Conservation (phyloP, 1,139 yeast species). For the Lizanozyma gosingica region DNA sequence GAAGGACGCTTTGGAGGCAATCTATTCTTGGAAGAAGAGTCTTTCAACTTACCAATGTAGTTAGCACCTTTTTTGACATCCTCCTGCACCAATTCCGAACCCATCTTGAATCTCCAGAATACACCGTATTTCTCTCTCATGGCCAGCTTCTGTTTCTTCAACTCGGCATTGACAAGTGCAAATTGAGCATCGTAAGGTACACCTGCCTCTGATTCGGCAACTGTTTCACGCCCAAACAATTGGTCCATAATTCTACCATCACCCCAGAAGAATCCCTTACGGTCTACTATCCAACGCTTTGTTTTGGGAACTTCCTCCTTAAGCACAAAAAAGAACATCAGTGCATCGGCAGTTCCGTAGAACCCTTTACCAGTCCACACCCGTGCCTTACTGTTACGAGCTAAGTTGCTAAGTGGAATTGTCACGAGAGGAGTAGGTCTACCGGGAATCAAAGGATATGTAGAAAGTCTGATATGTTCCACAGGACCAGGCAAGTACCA, state of each 20-base stretch:
- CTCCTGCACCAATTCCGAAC: conserved; percentile 23
- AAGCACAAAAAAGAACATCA: conserved; percentile 65
- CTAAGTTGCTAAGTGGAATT: conserved; percentile 48
- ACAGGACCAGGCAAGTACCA: conserved; percentile 61
- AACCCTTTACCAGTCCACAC: conserved; percentile 84
- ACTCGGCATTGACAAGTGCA: conserved; percentile 31
- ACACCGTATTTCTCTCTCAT: conserved; percentile 31
- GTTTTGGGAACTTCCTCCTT: conserved; percentile 40
- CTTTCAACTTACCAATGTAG: background rate
- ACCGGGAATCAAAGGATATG: conserved; percentile 72
- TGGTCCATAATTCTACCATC: conserved; percentile 82
- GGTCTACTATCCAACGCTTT: conserved; percentile 62
- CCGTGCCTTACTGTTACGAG: conserved; percentile 52
- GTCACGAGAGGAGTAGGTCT: conserved; percentile 69
- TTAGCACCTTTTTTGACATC: conserved; percentile 19
- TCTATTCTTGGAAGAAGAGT: background rate
- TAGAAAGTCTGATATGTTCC: conserved; percentile 52
- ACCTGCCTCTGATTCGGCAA: conserved; percentile 71
- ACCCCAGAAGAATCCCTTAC: conserved; percentile 87
- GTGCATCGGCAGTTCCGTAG: conserved; percentile 73
- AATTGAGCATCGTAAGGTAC: conserved; percentile 54
- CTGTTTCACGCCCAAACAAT: conserved; percentile 66
- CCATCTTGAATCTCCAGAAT: conserved; percentile 33
- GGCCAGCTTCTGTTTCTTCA: conserved; percentile 30
- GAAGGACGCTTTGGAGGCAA: background rate